Conservation (phyloP, 805 yeast genomes). For the Candida jianshihensis region DNA sequence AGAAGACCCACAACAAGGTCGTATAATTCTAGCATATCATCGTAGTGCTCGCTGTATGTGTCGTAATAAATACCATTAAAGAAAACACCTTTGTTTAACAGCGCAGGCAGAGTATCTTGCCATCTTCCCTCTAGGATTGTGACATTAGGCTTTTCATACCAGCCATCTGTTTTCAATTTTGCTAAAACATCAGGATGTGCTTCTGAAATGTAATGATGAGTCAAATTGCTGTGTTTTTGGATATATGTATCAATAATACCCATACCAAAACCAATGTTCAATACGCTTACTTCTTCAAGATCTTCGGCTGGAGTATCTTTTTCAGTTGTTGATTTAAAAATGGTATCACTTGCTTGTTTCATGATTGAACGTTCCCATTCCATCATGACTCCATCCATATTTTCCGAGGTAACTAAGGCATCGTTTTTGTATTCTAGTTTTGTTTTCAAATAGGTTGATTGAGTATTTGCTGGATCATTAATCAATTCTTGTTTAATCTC, state of each 20-base stretch:
- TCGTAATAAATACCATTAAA: constrained; percentile 92
- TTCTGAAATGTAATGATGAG: constrained; percentile 81
- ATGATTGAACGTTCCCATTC: constrained; percentile 85
- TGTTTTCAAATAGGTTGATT: constrained; percentile 55
- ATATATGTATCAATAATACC: constrained; percentile 87
- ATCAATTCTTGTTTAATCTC: constrained; percentile 18
- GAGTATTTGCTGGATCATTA: constrained; percentile 57
- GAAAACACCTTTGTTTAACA: constrained; percentile 59
- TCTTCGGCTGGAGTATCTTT: constrained; percentile 17
- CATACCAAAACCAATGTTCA: constrained; percentile 95
- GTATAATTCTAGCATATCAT: constrained; percentile 79
- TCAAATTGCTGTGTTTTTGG: constrained; percentile 46
- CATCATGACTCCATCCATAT: constrained; percentile 95
- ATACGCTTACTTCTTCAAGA: constrained; percentile 40
- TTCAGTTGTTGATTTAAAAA: constrained; percentile 43
- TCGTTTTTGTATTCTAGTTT: constrained; percentile 60
- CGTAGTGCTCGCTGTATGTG: constrained; percentile 88
- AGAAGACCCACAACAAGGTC: constrained; percentile 77
- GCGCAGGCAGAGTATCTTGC: constrained; percentile 72
- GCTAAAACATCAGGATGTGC: constrained; percentile 88
- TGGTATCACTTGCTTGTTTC: constrained; percentile 70
- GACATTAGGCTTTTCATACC: constrained; percentile 73
- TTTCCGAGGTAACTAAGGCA: constrained; percentile 64
- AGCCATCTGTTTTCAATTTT: constrained; percentile 66
- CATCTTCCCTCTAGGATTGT: constrained; percentile 81